A percentile compares a stretch with the other conserved stretches of the same genome.
These are phyloP conservation scores for Salvia rosmarinus DNA, from an alignment of 257 asterid genomes.

Conservation along the genomic window DNA sequence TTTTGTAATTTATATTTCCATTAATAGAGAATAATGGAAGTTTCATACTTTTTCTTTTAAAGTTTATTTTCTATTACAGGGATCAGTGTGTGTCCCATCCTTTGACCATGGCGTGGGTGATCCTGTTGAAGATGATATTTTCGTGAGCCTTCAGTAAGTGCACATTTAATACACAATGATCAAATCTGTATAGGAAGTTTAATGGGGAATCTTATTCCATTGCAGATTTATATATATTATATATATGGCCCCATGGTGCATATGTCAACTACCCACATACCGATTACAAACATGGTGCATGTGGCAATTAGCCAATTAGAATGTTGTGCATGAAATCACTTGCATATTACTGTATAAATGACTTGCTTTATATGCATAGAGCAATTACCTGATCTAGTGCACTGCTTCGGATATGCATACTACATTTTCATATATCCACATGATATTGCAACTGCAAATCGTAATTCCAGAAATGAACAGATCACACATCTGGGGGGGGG, in stretches of 20 bases:
- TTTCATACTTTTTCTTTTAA: slow-evolving; percentile 7
- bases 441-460: no score
- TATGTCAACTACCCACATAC: neutral
- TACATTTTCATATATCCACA: no score
- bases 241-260: neutral
- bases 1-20: neutral
- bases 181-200: neutral
- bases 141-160: slow-evolving; percentile 82
- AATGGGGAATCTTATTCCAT: neutral
- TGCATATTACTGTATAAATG: no score
- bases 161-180: slow-evolving; percentile 20
- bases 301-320: no score
- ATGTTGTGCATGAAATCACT: no score
- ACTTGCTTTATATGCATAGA: no score
- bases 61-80: slow-evolving; percentile 49
- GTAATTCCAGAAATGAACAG: no score
- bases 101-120: slow-evolving; percentile 97
- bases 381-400: no score
- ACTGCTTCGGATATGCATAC: no score
- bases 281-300: neutral
- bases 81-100: slow-evolving; percentile 84
- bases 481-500: no score
- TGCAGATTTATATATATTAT: neutral
- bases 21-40: neutral
- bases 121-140: slow-evolving; percentile 92